Conservation (phyloP, 352 stramenopile species). For the Phytophthora podocarpi region DNA sequence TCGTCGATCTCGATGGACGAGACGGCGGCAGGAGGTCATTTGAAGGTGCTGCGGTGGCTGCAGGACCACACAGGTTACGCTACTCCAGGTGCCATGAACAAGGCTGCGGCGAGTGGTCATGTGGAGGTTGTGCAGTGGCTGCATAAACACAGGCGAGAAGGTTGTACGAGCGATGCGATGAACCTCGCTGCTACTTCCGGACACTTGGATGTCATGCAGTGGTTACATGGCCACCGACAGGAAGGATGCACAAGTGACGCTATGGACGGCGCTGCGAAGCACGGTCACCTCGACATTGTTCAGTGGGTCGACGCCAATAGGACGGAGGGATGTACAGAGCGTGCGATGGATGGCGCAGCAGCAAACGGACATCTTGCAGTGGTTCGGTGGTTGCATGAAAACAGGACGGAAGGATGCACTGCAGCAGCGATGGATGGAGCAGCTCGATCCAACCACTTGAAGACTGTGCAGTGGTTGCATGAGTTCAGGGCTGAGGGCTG, state of each 20-base stretch:
- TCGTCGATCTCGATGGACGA: constrained; percentile 39
- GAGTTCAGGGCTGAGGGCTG: constrained; percentile 16
- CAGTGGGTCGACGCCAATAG: constrained; percentile 29
- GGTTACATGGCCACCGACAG: constrained; percentile 18
- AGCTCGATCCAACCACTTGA: constrained; percentile 19
- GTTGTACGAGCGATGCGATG: constrained; percentile 27
- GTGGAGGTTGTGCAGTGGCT: constrained; percentile 47
- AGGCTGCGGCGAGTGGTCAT: constrained; percentile 52
- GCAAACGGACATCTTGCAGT: constrained; percentile 26
- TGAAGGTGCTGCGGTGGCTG: constrained; percentile 33
- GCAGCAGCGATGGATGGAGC: constrained; percentile 29
- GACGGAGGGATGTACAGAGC: constrained; percentile 27
- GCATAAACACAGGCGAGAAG: constrained; percentile 22
- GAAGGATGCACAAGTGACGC: constrained; percentile 29
- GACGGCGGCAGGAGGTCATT: constrained; percentile 27
- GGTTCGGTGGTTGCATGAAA: constrained; percentile 19
- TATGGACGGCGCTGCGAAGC: constrained; percentile 27
- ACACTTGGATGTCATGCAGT: constrained; percentile 27
- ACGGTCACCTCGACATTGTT: constrained; percentile 24
- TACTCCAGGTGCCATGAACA: constrained; percentile 55
- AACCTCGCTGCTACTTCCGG: constrained; percentile 22
- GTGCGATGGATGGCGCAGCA: constrained; percentile 34
- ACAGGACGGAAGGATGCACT: constrained; percentile 22
- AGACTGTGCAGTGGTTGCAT: constrained; percentile 20
- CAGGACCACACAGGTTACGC: constrained; percentile 39